These are phyloP conservation scores for Echeveria elegans DNA, from an alignment of 164 flowering plant species.

Conservation along the genomic window DNA sequence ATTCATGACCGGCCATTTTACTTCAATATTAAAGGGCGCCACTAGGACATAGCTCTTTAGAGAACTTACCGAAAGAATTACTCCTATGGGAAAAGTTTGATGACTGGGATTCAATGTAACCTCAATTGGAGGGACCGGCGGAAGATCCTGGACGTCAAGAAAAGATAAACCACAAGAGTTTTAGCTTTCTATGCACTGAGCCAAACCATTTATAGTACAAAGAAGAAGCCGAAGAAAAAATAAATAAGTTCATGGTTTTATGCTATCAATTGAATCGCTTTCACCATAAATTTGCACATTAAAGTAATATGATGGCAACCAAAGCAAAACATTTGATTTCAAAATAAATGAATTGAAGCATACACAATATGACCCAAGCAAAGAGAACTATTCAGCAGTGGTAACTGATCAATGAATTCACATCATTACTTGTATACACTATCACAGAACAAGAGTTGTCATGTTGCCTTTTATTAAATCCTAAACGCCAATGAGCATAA, in stretches of 20 bases:
- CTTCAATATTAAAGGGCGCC: neutral
- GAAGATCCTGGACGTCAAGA: conserved; percentile 61
- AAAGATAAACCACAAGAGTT: neutral
- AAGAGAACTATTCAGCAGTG: too few relatives aligned
- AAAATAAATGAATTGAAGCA: too few relatives aligned
- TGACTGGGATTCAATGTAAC: conserved; percentile 56
- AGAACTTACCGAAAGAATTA: conserved; percentile 60
- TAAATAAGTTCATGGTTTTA: too few relatives aligned
- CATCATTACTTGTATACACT: too few relatives aligned
- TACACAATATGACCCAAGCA: too few relatives aligned
- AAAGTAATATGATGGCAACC: too few relatives aligned
- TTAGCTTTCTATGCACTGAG: neutral
- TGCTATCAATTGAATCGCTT: too few relatives aligned
- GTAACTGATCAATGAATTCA: too few relatives aligned
- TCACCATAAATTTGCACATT: too few relatives aligned
- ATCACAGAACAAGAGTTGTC: too few relatives aligned
- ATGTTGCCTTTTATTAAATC: too few relatives aligned
- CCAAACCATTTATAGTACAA: neutral
- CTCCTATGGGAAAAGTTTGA: conserved; percentile 65
- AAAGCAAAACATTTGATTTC: neutral
- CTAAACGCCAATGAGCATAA: too few relatives aligned
- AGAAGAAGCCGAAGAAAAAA: neutral
- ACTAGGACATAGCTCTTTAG: neutral
- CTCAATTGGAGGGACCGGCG: conserved; percentile 64
- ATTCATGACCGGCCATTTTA: neutral